phyloP scores from a whole-genome alignment of 768 basidiomycete species.

The Podaxis carcinomalis region DNA sequence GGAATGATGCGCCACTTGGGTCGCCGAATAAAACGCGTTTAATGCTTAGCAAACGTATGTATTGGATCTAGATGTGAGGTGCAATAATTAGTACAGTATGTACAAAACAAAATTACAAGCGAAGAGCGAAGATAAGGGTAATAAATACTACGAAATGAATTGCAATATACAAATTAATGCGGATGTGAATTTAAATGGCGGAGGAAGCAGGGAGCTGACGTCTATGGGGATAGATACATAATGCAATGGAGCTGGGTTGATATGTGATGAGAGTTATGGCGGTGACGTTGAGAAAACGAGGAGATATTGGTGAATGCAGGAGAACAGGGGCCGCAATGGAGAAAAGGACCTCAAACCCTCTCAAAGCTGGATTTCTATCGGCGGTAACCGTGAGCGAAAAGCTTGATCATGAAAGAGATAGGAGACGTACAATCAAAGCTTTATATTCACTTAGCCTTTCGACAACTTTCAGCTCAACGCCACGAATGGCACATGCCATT shows the following conservation, averaged over 20 bases:
- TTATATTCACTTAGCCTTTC: conserved; percentile 15
- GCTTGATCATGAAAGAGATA: not conserved
- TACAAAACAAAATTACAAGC: not conserved
- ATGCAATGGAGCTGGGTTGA: not conserved
- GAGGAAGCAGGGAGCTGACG: not conserved
- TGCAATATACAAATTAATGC: not conserved
- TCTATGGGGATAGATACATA: not conserved
- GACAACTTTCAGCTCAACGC: conserved; percentile 45
- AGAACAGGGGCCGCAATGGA: not conserved
- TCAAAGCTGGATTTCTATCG: conserved; percentile 5
- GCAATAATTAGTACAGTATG: not conserved
- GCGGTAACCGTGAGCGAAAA: not conserved
- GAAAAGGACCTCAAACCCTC: conserved; percentile 3
- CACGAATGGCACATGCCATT: conserved; percentile 61
- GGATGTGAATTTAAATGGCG: not conserved
- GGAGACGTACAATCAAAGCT: conserved; percentile 19
- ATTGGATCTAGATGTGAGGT: not conserved
- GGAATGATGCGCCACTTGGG: not conserved
- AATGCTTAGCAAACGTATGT: not conserved
- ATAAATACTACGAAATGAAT: conserved; percentile 13
- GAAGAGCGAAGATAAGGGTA: conserved; percentile 12
- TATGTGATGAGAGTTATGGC: not conserved
- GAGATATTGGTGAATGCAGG: not conserved
- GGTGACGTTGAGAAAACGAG: not conserved
- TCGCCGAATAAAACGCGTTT: not conserved